phyloP scores from a whole-genome alignment of 2,329 filamentous ascomycete species.

The Cladophialophora carrionii region DNA sequence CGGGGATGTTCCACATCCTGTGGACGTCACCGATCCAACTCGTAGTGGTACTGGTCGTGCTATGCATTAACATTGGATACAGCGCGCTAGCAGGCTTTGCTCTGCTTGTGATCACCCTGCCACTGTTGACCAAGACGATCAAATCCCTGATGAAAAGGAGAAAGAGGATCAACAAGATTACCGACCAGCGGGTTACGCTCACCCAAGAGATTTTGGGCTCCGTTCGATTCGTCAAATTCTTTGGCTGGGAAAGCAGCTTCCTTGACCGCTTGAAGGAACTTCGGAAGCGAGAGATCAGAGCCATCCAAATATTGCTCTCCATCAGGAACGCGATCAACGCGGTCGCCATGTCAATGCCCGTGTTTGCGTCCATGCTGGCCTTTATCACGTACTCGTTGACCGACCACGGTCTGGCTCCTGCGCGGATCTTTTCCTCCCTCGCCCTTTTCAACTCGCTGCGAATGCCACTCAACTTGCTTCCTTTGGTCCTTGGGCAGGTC shows the following conservation, averaged over 20 bases:
- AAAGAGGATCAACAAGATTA: conserved; percentile 85
- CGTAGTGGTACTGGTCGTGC: conserved; percentile 74
- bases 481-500: conserved; percentile 83
- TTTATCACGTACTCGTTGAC: conserved; percentile 79
- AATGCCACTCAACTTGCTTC: conserved; percentile 85
- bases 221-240: conserved; percentile 94
- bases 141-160: conserved; percentile 74
- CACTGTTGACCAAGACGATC: conserved; percentile 75
- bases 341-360: conserved; percentile 78
- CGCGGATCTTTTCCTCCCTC: conserved; percentile 83
- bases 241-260: conserved; percentile 92
- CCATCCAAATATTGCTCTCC: conserved; percentile 81
- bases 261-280: conserved; percentile 74
- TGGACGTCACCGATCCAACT: conserved; percentile 85
- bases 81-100: conserved; percentile 87
- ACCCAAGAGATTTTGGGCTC: conserved; percentile 91
- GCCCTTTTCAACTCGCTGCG: conserved; percentile 91
- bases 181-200: conserved; percentile 85
- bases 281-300: conserved; percentile 73
- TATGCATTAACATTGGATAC: conserved; percentile 86
- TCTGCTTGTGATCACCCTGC: conserved; percentile 76
- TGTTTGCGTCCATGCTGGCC: conserved; percentile 92
- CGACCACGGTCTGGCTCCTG: conserved; percentile 70
- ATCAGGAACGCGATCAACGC: conserved; percentile 86
- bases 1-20: conserved; percentile 83